Evolutionary conservation across 768 basidiomycete genomes (phyloP).

Genomic region (Vararia minispora): DNA sequence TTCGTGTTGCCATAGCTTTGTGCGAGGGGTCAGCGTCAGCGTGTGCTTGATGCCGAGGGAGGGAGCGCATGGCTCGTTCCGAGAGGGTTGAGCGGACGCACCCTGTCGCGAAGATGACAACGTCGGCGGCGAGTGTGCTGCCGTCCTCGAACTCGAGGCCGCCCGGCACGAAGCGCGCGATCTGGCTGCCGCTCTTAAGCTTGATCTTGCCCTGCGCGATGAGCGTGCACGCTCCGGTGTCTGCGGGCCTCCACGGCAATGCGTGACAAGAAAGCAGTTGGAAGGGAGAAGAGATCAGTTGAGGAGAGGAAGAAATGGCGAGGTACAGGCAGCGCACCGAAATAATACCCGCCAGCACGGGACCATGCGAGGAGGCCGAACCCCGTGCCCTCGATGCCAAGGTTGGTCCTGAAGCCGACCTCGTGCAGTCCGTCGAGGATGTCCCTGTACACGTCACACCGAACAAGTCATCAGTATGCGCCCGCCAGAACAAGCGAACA

Average conservation of each 20-base stretch:
- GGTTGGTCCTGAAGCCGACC: conserved; percentile 44
- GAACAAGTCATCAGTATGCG: too few relatives aligned
- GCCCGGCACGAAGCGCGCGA: conserved; percentile 27
- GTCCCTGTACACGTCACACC: conserved; percentile 20
- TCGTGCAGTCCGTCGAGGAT: conserved; percentile 44
- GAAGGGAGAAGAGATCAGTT: too few relatives aligned
- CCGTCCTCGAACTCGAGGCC: conserved; percentile 32
- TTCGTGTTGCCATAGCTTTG: conserved; percentile 35
- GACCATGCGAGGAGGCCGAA: conserved; percentile 35
- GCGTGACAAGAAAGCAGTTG: too few relatives aligned
- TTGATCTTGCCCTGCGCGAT: conserved; percentile 38
- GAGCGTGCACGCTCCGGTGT: conserved; percentile 29
- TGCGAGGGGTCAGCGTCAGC: too few relatives aligned
- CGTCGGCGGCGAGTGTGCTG: conserved; percentile 34
- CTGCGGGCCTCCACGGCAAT: too few relatives aligned
- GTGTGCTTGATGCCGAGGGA: too few relatives aligned
- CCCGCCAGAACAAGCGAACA: too few relatives aligned
- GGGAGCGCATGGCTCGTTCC: neutral
- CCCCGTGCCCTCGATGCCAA: conserved; percentile 42
- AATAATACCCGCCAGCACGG: conserved; percentile 52
- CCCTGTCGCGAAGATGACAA: conserved; percentile 39
- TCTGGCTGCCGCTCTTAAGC: conserved; percentile 31
- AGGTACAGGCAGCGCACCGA: conserved; percentile 36
- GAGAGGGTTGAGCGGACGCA: conserved; percentile 14
- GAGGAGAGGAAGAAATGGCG: too few relatives aligned